Evolutionary conservation across 2,329 filamentous ascomycete species (phyloP).

Genomic region (Pseudopyrenochaeta lycopersici): DNA sequence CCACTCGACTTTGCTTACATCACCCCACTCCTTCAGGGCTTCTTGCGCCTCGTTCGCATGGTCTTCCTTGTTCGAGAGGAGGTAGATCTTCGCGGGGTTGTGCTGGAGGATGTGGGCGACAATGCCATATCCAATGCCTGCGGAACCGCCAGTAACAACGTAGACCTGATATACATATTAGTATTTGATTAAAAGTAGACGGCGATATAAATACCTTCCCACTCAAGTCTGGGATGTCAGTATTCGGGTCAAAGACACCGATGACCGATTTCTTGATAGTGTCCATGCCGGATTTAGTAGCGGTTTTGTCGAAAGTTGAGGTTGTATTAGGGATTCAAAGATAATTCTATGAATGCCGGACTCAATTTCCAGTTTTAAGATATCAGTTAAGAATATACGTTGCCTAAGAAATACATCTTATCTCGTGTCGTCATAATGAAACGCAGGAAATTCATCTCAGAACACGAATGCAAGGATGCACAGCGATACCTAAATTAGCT

Average conservation of each 20-base stretch:
- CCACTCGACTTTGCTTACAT: slow-evolving; percentile 55
- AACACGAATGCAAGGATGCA: not conserved
- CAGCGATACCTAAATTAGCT: not conserved
- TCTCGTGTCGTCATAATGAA: slow-evolving; percentile 27
- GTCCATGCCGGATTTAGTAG: slow-evolving; percentile 25
- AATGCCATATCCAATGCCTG: slow-evolving; percentile 63
- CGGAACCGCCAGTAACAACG: slow-evolving; percentile 59
- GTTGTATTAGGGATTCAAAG: no score
- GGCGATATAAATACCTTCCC: slow-evolving; percentile 39
- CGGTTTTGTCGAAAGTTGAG: no score
- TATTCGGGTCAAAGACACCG: slow-evolving; percentile 47
- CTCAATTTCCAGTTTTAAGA: no score
- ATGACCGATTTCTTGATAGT: slow-evolving; percentile 27
- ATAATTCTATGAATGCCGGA: no score
- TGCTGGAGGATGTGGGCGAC: slow-evolving; percentile 63
- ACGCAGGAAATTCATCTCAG: not conserved
- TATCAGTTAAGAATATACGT: no score
- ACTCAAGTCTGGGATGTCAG: slow-evolving; percentile 52
- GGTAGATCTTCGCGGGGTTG: slow-evolving; percentile 57
- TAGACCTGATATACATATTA: slow-evolving; percentile 45
- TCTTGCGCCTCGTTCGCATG: slow-evolving; percentile 57
- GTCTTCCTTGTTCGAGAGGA: slow-evolving; percentile 60
- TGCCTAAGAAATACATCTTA: slow-evolving; percentile 1
- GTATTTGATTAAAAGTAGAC: not conserved
- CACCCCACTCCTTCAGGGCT: slow-evolving; percentile 54